Conservation (phyloP, 2,329 filamentous ascomycete genomes). For the Penicillium sp. region DNA sequence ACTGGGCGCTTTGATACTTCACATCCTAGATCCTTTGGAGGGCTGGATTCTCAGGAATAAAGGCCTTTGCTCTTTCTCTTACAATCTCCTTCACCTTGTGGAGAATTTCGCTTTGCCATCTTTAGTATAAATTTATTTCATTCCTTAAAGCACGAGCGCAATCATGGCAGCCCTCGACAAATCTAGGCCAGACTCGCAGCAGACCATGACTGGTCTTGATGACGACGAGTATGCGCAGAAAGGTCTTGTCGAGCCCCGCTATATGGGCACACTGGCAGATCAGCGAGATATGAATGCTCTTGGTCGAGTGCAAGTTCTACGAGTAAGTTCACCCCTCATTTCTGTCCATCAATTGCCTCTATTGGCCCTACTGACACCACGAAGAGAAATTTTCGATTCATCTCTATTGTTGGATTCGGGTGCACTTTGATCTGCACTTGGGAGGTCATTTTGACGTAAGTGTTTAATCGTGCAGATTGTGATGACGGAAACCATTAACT, state of each 20-base stretch:
- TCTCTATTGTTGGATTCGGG: constrained; percentile 48
- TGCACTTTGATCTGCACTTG: constrained; percentile 46
- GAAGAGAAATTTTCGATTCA: constrained; percentile 47
- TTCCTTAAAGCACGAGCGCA: background rate
- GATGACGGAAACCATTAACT: constrained; percentile 10
- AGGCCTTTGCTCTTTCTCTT: background rate
- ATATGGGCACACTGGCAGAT: constrained; percentile 40
- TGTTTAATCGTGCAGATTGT: constrained; percentile 5
- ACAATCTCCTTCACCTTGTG: background rate
- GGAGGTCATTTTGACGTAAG: constrained; percentile 44
- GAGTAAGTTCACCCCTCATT: constrained; percentile 27
- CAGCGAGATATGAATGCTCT: constrained; percentile 40
- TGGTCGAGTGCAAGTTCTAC: constrained; percentile 41
- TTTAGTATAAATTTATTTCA: background rate
- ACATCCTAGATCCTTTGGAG: background rate
- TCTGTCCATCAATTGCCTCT: background rate
- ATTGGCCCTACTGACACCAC: constrained; percentile 1
- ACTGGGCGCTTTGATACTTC: background rate
- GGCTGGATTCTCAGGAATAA: background rate
- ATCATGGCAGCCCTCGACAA: constrained; percentile 15
- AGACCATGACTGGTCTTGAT: constrained; percentile 12
- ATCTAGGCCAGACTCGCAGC: constrained; percentile 16
- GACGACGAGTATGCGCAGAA: constrained; percentile 24
- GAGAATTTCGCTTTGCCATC: background rate
- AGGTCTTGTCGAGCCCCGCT: constrained; percentile 35